Evolutionary conservation across 768 basidiomycete genomes (phyloP), one percentile per base, ranked within the genome.

Genomic region (Suillus subaureus): DNA sequence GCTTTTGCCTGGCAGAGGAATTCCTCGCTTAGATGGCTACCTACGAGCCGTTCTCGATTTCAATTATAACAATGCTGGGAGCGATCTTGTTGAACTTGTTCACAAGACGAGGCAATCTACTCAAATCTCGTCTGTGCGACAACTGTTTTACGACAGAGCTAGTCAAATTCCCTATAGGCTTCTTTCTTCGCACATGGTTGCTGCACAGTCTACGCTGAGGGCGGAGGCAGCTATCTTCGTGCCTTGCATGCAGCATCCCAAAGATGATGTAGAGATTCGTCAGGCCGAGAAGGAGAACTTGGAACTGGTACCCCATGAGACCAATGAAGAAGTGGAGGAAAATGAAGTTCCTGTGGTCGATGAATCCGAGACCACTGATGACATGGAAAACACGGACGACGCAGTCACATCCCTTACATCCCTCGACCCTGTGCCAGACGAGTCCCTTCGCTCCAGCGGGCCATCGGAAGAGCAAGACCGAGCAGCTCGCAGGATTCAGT

Each of bases 151-250:
- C 67, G 55, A 68, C 16, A 61, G 66, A 2, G 63, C 70, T 4
- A 75, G 71, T 4, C 77, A 80, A 8, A 72, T 82, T 21, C 75
- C 74, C 0, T 60, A 40, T 18, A n/a, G n/a, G n/a, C 62, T 81
- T 26, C 61, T 82, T 7, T 68, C 69, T 18, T 49, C 70, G 18
- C 67, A 66, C 11, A 57, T 66, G 6, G 67, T 68, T 4, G 42
- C 55, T 18, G 70, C 69, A 37, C 69, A 63, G 15, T 69, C 70
- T 5, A 52, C 67, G 11, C 61, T 72, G 6, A 66, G 67, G 15
- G 51, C 47, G 18, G 70, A 72, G 15, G 71, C 68, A 3, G 66
- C 71, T 15, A 58, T 67, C 6, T 73, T 68, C 61, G 49, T 73
- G 35, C 70, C 73, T 18, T 58, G 57, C 37, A 33, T 55, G 3